phyloP scores from a whole-genome alignment of 495 filamentous ascomycete species.

The Poronia punctata region DNA sequence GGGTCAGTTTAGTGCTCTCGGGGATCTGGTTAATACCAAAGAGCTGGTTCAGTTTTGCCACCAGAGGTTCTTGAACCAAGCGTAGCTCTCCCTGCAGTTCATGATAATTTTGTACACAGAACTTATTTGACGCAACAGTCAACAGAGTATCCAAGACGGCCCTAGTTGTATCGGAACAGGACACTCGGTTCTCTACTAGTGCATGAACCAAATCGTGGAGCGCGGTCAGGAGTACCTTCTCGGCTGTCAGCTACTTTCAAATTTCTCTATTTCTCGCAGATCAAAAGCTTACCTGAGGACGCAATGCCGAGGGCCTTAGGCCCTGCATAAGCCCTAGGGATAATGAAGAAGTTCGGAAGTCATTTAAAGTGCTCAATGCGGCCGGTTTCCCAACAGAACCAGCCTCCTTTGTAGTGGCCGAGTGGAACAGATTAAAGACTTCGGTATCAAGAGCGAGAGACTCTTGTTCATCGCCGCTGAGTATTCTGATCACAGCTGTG shows the following conservation, averaged over 20 bases:
- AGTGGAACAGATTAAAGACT: constrained; percentile 29
- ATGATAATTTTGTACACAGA: constrained; percentile 2
- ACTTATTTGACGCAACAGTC: constrained; percentile 20
- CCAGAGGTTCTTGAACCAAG: background rate
- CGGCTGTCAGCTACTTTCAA: no score
- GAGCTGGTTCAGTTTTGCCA: constrained; percentile 2
- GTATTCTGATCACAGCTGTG: constrained; percentile 17
- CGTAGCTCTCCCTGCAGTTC: constrained; percentile 4
- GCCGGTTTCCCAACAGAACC: background rate
- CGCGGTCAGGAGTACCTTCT: constrained; percentile 14
- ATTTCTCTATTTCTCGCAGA: background rate
- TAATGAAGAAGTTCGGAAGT: constrained; percentile 22
- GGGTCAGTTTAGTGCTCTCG: background rate
- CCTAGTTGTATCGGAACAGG: constrained; percentile 12
- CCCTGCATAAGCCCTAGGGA: constrained; percentile 39
- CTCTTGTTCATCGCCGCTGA: constrained; percentile 21
- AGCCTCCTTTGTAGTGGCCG: background rate
- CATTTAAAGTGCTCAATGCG: constrained; percentile 4
- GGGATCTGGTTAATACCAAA: background rate
- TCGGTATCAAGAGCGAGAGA: constrained; percentile 16
- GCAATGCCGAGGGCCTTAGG: constrained; percentile 32
- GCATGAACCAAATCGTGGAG: constrained; percentile 8
- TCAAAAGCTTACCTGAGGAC: constrained; percentile 25
- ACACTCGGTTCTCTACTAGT: background rate
- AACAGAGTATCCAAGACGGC: constrained; percentile 16